Evolutionary conservation across 2,329 filamentous ascomycete genomes (phyloP).

Genomic region (Sarocladiaceae sp.): DNA sequence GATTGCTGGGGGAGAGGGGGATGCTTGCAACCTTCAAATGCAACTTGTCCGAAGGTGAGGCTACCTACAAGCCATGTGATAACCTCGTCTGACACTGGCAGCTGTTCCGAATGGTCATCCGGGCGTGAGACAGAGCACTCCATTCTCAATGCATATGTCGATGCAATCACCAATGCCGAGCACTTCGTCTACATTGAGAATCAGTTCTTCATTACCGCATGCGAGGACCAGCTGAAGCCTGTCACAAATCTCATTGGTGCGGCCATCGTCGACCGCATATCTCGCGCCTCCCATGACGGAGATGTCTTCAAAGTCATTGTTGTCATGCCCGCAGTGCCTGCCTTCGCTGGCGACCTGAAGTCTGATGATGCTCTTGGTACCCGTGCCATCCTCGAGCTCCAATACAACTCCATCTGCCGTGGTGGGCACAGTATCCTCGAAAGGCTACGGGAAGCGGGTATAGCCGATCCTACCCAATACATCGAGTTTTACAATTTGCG

Average conservation of each 20-base stretch:
- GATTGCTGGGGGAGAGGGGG: conserved; percentile 21
- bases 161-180: conserved; percentile 62
- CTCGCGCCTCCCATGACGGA: conserved; percentile 61
- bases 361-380: conserved; percentile 70
- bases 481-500: conserved; percentile 83
- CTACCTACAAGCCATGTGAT: neutral
- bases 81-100: conserved; percentile 16
- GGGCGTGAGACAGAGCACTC: conserved; percentile 62
- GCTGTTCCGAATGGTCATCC: conserved; percentile 47
- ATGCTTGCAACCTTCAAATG: conserved; percentile 30
- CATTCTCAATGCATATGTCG: conserved; percentile 79
- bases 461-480: conserved; percentile 65
- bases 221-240: conserved; percentile 63
- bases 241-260: conserved; percentile 75
- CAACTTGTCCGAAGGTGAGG: conserved; percentile 47
- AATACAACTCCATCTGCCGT: conserved; percentile 75
- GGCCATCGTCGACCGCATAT: conserved; percentile 72
- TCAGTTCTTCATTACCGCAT: conserved; percentile 84
- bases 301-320: conserved; percentile 73
- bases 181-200: conserved; percentile 82
- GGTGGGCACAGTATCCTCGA: conserved; percentile 77
- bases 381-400: conserved; percentile 83
- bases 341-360: conserved; percentile 76
- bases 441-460: conserved; percentile 61
- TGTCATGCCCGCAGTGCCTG: conserved; percentile 75